Base-by-base conservation (phyloP, 1,139 yeast species). In the Kodamaea sp. region DNA sequence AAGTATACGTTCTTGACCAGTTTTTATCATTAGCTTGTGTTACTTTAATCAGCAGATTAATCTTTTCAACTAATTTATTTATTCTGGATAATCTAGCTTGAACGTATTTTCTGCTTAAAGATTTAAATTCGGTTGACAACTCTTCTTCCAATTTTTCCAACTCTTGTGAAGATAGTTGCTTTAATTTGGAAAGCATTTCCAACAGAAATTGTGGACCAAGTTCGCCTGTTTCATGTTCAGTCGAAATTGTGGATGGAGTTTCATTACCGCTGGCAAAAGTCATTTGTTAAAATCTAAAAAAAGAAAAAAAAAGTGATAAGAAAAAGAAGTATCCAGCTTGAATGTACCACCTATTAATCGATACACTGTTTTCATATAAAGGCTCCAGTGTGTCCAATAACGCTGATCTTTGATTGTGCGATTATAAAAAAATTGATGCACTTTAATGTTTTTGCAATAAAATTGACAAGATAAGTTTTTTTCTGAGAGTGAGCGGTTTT, bases 1-100 rank as follows among this genome's bases (percentile, higher is more conserved):
- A 60, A 28, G 50, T 52, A 46, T 54, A 65, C 7, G 65, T 54
- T 35, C 60, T 58, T 23, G 52, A 46, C 76, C 77, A 71, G 27
- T 54, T 52, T 35, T 56, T 54, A 27, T 67, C 72, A 42, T 63
- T 62, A 7, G 60, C 58, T 11, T 46, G 53, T 12, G 63, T 53
- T 26, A 49, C 38, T 36, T 62, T 55, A 15, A 69, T 55, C 47
- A 62, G 63, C 22, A 50, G 42, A 34, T 53, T 56, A 9, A 70
- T 43, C 28, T 49, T 50, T 1, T 53, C 59, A 24, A 68, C 47
- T 47, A 70, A 47, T 15, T 53, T 48, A 34, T 65, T 54, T 8
- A 67, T 57, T 41, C 76, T 52, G 2, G 59, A 44, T 23, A 64
- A 48, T 32, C 76, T 51, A 2, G 68, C 57, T 20, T 51, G 44